These are phyloP conservation scores for Corymbia citriodora DNA, from an alignment of 441 rosid genomes.

Conservation along the genomic window DNA sequence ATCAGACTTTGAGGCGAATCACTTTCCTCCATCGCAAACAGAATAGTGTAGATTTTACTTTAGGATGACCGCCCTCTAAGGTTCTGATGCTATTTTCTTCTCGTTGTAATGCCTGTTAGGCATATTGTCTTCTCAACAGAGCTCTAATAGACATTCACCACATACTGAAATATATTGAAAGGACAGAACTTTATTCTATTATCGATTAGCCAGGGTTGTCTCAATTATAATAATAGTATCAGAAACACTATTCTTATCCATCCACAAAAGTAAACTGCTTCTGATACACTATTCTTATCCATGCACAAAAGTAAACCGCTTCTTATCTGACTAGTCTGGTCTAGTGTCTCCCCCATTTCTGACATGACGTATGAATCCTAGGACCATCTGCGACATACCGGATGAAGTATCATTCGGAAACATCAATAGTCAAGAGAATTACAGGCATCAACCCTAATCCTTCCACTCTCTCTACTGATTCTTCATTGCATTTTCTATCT, in stretches of 20 bases:
- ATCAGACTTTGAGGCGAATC: constrained; percentile 17
- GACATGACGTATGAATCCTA: neutral
- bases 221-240: neutral
- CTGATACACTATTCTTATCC: neutral
- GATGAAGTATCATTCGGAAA: neutral
- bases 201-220: neutral
- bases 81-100: neutral
- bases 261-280: neutral
- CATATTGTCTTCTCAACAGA: neutral
- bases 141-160: neutral
- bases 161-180: neutral
- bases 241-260: neutral
- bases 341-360: neutral
- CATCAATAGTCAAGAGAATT: neutral
- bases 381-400: neutral
- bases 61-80: neutral
- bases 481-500: neutral
- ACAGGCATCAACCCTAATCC: neutral
- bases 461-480: neutral
- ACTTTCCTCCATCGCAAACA: constrained; percentile 24
- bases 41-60: neutral
- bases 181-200: neutral
- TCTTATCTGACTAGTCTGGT: neutral
- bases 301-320: neutral
- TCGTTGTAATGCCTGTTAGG: neutral